Conservation (phyloP, 2,329 filamentous ascomycete species). For the Aspergillus thermomutatus region DNA sequence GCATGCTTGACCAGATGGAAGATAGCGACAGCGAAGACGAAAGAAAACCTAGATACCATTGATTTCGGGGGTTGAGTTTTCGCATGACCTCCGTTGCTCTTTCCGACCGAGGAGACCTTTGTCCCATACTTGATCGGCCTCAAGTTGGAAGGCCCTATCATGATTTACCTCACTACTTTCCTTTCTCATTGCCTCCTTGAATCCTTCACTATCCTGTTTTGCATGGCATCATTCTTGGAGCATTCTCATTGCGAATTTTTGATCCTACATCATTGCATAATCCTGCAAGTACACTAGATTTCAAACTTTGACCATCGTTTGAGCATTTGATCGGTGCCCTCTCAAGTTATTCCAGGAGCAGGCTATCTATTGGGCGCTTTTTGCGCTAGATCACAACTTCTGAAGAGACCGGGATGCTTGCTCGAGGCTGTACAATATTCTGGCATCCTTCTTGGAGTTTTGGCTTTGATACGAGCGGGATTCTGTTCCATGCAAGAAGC, state of each 20-base stretch:
- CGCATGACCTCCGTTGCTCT: not conserved
- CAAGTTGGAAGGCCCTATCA: not conserved
- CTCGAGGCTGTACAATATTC: not conserved
- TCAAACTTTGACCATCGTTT: not conserved
- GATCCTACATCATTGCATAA: not conserved
- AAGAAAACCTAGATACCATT: not conserved
- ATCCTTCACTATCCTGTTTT: not conserved
- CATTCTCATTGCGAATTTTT: not conserved
- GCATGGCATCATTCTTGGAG: not conserved
- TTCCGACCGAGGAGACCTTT: not conserved
- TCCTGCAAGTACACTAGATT: not conserved
- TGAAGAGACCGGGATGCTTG: not conserved
- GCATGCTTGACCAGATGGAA: conserved; percentile 40
- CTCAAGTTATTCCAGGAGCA: no score
- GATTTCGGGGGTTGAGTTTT: not conserved
- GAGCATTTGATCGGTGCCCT: not conserved
- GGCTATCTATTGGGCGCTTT: not conserved
- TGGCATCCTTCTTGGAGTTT: no score
- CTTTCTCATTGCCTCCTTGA: not conserved
- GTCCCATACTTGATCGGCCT: not conserved
- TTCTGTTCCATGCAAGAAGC: no score
- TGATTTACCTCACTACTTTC: not conserved
- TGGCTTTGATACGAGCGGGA: no score
- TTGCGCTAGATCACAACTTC: not conserved
- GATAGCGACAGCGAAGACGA: conserved; percentile 37